Conservation (phyloP, 345 rosid genomes). For the Clausena lansium region DNA sequence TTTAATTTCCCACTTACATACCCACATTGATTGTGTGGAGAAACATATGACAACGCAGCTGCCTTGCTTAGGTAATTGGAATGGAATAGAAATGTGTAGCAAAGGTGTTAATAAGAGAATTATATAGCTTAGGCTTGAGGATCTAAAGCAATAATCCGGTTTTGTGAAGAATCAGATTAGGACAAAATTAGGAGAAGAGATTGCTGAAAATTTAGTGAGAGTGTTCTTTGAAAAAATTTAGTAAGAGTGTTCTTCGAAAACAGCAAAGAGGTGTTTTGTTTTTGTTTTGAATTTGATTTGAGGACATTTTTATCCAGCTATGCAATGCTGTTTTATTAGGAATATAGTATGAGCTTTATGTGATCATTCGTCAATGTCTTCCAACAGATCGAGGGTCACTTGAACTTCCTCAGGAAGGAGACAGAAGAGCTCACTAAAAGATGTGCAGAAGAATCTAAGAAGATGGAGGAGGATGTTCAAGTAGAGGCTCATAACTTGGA, state of each 20-base stretch:
- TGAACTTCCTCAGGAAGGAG: slow-evolving; percentile 53
- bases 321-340: neutral
- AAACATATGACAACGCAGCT: neutral
- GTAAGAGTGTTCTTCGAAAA: neutral
- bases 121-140: neutral
- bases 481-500: slow-evolving; percentile 49
- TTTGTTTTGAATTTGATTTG: neutral
- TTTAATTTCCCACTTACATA: neutral
- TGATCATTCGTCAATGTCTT: slow-evolving; percentile 6
- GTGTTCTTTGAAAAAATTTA: no score
- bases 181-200: neutral
- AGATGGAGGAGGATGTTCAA: slow-evolving; percentile 51
- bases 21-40: neutral
- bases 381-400: slow-evolving; percentile 51
- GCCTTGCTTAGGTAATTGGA: neutral
- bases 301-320: neutral
- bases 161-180: neutral
- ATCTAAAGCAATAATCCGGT: neutral
- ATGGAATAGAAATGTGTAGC: neutral
- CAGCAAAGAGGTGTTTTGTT: neutral
- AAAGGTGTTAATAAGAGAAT: neutral
- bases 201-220: no score
- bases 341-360: neutral
- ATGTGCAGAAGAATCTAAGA: slow-evolving; percentile 59
- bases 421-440: slow-evolving; percentile 40